Evolutionary conservation across 1,284 basidiomycete species (phyloP).

Genomic region (Heterobasidion occidentale): DNA sequence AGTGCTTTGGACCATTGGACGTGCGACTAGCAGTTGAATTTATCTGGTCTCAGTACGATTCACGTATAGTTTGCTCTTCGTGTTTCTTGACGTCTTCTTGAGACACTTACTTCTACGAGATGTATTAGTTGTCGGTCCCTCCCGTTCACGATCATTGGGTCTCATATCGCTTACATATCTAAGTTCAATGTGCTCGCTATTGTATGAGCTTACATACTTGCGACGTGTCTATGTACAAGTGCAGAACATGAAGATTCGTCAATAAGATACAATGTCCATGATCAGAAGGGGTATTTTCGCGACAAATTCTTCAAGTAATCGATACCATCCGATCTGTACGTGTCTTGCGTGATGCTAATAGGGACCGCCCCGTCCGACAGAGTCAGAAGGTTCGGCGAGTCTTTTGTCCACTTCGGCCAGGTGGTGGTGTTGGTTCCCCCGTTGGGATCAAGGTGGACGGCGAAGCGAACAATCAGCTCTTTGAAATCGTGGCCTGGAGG

Average conservation of each 20-base stretch:
- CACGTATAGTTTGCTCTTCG: too few relatives aligned
- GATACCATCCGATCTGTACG: neutral
- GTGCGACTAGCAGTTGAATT: too few relatives aligned
- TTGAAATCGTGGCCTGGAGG: constrained; percentile 15
- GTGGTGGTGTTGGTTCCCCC: constrained; percentile 16
- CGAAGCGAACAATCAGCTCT: constrained; percentile 22
- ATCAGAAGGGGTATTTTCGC: neutral
- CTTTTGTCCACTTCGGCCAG: constrained; percentile 42
- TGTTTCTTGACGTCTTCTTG: too few relatives aligned
- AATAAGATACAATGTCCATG: neutral
- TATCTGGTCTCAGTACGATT: too few relatives aligned
- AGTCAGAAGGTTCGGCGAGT: constrained; percentile 31
- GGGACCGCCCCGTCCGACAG: constrained; percentile 27
- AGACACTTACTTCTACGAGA: too few relatives aligned
- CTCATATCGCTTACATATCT: too few relatives aligned
- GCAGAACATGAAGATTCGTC: neutral
- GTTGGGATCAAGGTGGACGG: constrained; percentile 39
- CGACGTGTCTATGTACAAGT: neutral
- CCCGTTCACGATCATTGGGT: too few relatives aligned
- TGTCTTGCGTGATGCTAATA: neutral
- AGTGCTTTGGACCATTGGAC: too few relatives aligned
- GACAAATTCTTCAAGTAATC: neutral
- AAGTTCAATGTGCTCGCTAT: too few relatives aligned
- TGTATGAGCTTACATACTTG: too few relatives aligned
- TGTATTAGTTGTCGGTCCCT: too few relatives aligned